A percentile compares a stretch with the other conserved stretches of the same genome.
Evolutionary conservation across 345 rosid species (phyloP).

Genomic region (Hevea brasiliensis): DNA sequence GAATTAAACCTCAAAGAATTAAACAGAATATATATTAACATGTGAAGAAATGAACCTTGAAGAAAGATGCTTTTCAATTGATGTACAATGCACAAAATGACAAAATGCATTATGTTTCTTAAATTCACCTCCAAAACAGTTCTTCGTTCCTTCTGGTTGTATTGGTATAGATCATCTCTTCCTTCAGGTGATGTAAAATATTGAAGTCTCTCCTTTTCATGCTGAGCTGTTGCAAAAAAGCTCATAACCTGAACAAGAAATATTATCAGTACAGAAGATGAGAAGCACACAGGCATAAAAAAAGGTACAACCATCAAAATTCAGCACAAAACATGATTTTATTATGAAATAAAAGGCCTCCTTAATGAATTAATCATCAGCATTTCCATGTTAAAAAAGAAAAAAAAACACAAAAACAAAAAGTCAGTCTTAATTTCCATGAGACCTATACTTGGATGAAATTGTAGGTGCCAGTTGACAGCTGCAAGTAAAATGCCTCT

Average conservation of each 20-base stretch:
- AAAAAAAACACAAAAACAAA: too few species aligned
- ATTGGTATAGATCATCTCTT: constrained; percentile 86
- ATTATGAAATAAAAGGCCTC: background rate
- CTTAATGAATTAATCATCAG: background rate
- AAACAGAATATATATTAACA: background rate
- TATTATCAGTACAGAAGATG: constrained; percentile 8
- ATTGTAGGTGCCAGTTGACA: background rate
- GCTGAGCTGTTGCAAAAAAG: constrained; percentile 74
- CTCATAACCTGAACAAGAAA: constrained; percentile 65
- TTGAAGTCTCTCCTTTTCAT: constrained; percentile 83
- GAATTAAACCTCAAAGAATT: background rate
- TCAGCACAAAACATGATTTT: background rate
- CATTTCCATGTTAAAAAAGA: background rate
- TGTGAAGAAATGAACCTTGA: too few species aligned
- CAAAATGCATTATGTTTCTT: constrained; percentile 4
- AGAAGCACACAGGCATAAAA: background rate
- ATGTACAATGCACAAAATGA: constrained; percentile 8
- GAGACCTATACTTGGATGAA: background rate
- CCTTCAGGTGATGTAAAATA: constrained; percentile 92
- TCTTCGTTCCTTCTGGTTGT: constrained; percentile 90
- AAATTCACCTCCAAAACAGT: constrained; percentile 79
- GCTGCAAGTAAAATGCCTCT: background rate
- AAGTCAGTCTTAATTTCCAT: background rate
- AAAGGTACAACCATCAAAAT: background rate
- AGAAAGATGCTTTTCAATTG: constrained; percentile 2